Evolutionary conservation across 768 basidiomycete species (phyloP).

Genomic region (Mycena galericulata): DNA sequence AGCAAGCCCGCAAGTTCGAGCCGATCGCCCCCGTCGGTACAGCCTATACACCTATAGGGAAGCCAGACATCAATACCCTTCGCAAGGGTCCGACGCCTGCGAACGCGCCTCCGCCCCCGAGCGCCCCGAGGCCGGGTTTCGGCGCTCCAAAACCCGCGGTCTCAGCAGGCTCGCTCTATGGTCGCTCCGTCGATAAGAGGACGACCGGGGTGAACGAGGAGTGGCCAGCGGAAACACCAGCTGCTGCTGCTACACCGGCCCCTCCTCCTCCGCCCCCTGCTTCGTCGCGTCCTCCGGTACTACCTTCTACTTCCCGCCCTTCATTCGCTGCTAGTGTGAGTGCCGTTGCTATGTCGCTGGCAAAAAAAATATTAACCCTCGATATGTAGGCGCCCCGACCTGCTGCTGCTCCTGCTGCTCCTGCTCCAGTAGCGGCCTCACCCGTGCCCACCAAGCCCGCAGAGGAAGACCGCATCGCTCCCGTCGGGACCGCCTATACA

Average conservation of each 20-base stretch:
- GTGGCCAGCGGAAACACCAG: slow-evolving; percentile 67
- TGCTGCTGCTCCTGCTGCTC: slow-evolving; percentile 29
- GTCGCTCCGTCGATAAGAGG: slow-evolving; percentile 49
- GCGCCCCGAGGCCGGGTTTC: slow-evolving; percentile 62
- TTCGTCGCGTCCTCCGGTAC: slow-evolving; percentile 59
- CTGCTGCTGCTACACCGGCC: slow-evolving; percentile 45
- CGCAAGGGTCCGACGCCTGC: slow-evolving; percentile 49
- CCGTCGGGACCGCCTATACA: slow-evolving; percentile 89
- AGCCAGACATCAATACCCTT: slow-evolving; percentile 73
- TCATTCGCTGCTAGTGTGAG: slow-evolving; percentile 52
- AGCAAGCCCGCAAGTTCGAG: slow-evolving; percentile 76
- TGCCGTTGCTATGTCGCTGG: neutral
- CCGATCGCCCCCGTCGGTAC: slow-evolving; percentile 88
- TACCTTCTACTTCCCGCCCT: slow-evolving; percentile 58
- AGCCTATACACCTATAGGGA: slow-evolving; percentile 80
- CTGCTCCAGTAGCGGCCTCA: slow-evolving; percentile 57
- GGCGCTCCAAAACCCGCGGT: slow-evolving; percentile 51
- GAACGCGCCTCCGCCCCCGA: slow-evolving; percentile 53
- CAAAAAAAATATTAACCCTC: neutral
- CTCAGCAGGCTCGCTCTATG: slow-evolving; percentile 59
- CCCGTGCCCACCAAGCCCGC: slow-evolving; percentile 72
- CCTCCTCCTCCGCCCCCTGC: slow-evolving; percentile 58
- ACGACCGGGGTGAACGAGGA: slow-evolving; percentile 63
- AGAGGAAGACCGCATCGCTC: slow-evolving; percentile 86
- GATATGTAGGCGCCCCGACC: slow-evolving; percentile 31